These are phyloP conservation scores for Fusarium odoratissimum DNA, from an alignment of 2,329 filamentous ascomycete genomes.

Conservation along the genomic window DNA sequence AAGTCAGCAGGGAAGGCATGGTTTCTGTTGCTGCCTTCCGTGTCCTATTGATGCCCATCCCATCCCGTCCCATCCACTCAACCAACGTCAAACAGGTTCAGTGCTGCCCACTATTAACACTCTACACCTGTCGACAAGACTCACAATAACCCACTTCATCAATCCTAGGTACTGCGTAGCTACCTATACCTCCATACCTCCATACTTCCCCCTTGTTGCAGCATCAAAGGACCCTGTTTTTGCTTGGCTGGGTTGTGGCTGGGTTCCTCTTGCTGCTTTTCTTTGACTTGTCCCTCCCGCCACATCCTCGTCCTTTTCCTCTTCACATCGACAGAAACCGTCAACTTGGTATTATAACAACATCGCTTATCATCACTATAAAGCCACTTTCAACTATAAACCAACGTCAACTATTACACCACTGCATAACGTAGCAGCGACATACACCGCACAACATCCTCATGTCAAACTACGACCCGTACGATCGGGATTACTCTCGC, in stretches of 20 bases:
- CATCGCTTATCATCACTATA: not conserved
- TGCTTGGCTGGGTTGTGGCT: conserved; percentile 27
- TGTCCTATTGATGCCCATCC: conserved; percentile 40
- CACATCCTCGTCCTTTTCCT: conserved; percentile 24
- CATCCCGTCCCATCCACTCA: conserved; percentile 30
- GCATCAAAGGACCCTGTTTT: conserved; percentile 41
- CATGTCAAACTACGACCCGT: conserved; percentile 65
- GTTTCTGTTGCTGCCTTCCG: conserved; percentile 36
- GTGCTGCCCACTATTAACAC: conserved; percentile 8
- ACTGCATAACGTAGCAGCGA: conserved; percentile 3
- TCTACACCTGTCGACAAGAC: conserved; percentile 8
- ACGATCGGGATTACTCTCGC: conserved; percentile 63
- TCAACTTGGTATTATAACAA: conserved; percentile 3
- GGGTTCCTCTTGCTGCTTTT: conserved; percentile 26
- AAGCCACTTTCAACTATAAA: not conserved
- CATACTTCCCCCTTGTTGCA: conserved; percentile 16
- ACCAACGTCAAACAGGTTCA: conserved; percentile 19
- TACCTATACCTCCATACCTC: not conserved
- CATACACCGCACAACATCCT: conserved; percentile 14
- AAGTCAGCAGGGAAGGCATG: conserved; percentile 22
- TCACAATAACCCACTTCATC: conserved; percentile 25
- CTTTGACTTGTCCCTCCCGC: conserved; percentile 17
- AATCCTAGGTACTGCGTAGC: not conserved
- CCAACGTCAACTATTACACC: not conserved
- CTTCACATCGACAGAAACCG: conserved; percentile 16